Conservation (phyloP, 495 filamentous ascomycete genomes). For the Aspergillus ellipticus region DNA sequence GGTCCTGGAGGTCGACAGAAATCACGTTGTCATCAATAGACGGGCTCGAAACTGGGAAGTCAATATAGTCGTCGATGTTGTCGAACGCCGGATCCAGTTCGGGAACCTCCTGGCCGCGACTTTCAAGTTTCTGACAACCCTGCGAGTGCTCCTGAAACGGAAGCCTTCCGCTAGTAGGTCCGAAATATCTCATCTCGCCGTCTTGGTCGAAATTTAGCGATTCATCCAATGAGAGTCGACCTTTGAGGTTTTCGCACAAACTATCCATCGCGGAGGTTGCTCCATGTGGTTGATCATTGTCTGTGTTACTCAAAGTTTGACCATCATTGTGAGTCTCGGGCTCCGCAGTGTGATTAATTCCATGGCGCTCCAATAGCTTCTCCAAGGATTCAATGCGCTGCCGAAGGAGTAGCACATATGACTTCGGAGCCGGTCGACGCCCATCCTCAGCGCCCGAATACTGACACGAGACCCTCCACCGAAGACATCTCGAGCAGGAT, state of each 20-base stretch:
- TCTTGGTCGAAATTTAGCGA: slow-evolving; percentile 32
- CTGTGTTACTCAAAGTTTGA: not conserved
- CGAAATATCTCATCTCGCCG: slow-evolving; percentile 29
- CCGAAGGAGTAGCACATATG: slow-evolving; percentile 3
- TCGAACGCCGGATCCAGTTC: not conserved
- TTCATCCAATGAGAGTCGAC: slow-evolving; percentile 25
- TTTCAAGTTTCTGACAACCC: not conserved
- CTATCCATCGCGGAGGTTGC: slow-evolving; percentile 13
- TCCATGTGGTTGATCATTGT: not conserved
- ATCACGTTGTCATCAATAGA: slow-evolving; percentile 6
- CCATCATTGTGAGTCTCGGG: not conserved
- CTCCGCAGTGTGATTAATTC: not conserved
- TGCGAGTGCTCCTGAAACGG: slow-evolving; percentile 16
- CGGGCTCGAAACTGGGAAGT: not conserved
- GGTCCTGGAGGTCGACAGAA: slow-evolving; percentile 17
- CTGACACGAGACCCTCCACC: not conserved
- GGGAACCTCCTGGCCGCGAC: not conserved
- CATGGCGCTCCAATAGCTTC: not conserved
- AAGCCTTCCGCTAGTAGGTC: slow-evolving; percentile 27
- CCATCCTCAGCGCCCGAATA: slow-evolving; percentile 5
- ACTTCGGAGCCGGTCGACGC: not conserved
- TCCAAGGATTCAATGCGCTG: slow-evolving; percentile 3
- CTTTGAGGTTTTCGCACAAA: slow-evolving; percentile 24
- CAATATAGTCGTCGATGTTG: not conserved
- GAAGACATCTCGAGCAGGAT: slow-evolving; percentile 3